Conservation (phyloP, 176 grass and related monocot species). For the Carex scoparia region DNA sequence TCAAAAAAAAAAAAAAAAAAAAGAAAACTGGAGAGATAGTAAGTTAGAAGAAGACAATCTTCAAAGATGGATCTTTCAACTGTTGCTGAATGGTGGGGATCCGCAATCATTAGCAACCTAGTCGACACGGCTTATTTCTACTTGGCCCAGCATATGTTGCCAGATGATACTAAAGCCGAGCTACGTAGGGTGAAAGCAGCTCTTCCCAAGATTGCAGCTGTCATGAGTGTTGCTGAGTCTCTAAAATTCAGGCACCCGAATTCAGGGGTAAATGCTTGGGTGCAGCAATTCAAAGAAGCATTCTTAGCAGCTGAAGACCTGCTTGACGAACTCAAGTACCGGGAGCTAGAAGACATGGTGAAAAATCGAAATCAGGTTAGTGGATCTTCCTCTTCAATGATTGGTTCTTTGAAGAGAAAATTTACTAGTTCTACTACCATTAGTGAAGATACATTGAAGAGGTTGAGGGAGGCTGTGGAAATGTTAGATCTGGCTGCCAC, state of each 20-base stretch:
- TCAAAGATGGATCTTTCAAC: too few relatives aligned
- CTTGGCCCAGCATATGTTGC: background rate
- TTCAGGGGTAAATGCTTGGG: background rate
- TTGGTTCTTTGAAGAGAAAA: constrained; percentile 1
- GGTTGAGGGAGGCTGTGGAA: background rate
- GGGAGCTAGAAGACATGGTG: background rate
- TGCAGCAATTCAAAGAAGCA: background rate
- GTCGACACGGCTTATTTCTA: background rate
- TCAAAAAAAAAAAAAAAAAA: too few relatives aligned
- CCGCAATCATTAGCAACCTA: background rate
- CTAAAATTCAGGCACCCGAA: background rate
- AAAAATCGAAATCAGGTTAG: background rate
- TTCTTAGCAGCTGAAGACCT: constrained; percentile 26
- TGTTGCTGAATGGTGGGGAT: too few relatives aligned
- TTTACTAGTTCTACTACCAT: background rate
- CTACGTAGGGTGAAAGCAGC: background rate
- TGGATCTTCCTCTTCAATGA: background rate
- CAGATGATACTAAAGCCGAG: background rate
- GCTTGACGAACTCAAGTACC: constrained; percentile 29
- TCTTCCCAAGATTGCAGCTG: background rate
- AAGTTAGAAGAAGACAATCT: too few relatives aligned
- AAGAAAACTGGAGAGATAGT: too few relatives aligned
- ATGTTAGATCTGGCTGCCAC: background rate
- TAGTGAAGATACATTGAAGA: background rate
- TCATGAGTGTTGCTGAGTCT: background rate